phyloP scores from a whole-genome alignment of 2,329 filamentous ascomycete genomes.

The Aspergillus aculeatus region DNA sequence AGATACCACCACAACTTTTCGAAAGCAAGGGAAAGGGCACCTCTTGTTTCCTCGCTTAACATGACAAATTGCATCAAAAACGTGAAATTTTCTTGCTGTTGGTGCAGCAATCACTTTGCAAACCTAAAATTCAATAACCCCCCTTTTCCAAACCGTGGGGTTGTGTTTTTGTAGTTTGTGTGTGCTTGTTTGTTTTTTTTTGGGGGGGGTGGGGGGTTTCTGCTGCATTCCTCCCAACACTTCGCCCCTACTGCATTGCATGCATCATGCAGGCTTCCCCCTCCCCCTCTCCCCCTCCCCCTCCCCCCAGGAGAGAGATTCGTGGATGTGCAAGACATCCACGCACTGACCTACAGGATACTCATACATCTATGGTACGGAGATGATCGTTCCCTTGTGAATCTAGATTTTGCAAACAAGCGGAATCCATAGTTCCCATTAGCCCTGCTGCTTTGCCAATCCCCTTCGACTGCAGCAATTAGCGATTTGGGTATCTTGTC shows the following conservation, averaged over 20 bases:
- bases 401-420: too few species aligned
- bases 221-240: not conserved
- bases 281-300: too few species aligned
- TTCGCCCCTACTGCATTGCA: not conserved
- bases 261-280: not conserved
- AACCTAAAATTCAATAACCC: not conserved
- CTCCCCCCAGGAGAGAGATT: too few species aligned
- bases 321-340: too few species aligned
- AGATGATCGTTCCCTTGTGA: too few species aligned
- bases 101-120: not conserved
- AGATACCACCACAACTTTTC: not conserved
- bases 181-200: not conserved
- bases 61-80: not conserved
- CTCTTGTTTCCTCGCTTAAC: not conserved
- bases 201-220: too few species aligned
- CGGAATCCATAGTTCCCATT: too few species aligned
- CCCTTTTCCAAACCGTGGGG: not conserved
- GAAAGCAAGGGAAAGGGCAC: not conserved
- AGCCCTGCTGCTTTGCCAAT: too few species aligned
- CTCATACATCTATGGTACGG: too few species aligned
- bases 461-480: too few species aligned
- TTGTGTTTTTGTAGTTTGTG: not conserved
- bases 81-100: not conserved
- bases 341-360: too few species aligned
- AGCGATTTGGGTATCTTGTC: too few species aligned